Base-by-base conservation (phyloP, 768 basidiomycete genomes). In the Agaricus subrufescens region DNA sequence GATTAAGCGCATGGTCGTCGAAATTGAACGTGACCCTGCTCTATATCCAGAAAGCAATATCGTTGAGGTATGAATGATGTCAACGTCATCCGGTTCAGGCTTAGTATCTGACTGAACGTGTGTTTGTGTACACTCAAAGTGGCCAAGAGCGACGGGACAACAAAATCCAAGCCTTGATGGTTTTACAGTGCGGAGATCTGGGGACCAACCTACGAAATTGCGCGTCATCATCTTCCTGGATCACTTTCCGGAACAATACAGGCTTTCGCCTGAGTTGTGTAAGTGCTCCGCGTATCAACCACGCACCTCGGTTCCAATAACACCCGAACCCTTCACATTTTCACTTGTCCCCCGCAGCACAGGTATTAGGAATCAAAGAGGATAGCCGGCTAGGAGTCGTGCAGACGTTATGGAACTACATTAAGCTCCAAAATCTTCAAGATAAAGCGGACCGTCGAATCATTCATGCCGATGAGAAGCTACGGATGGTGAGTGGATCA, bases 401-500 rank as follows among this genome's bases (percentile, higher is more conserved):
- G 15, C 86, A 91, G 54, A 82, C 89, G 0, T 67, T 97, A 10
- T 98, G 95, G 95, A 91, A 89, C 64, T 94, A 95, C 62, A 89
- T 97, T 72, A 96, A 94, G 67, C 73, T 86, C 12, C 78, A 93
- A 61, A 82, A 84, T 26, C 71, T 95, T 15, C 91, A 93, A 69
- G 91, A 93, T 69, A 92, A 91, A 61, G 81, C 81, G 0, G 90
- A 93, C 68, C 75, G 90, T 54, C 80, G 85, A 39, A 67, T 83
- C 50, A 82, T 93, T 50, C 81, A 82, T 10, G 77, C 84, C 2
- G 91, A 93, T 62, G 87, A 84, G 11, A 77, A 76, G 53, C 73
- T 92, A 44, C 75, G 82, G 67, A 76, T 80, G 0, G 91, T 92
- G 65, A 58, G 73, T 69, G 30, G 27, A 29, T 38, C 14, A 30